Conservation (phyloP, 352 stramenopile genomes). For the Blastocystis sp. region DNA sequence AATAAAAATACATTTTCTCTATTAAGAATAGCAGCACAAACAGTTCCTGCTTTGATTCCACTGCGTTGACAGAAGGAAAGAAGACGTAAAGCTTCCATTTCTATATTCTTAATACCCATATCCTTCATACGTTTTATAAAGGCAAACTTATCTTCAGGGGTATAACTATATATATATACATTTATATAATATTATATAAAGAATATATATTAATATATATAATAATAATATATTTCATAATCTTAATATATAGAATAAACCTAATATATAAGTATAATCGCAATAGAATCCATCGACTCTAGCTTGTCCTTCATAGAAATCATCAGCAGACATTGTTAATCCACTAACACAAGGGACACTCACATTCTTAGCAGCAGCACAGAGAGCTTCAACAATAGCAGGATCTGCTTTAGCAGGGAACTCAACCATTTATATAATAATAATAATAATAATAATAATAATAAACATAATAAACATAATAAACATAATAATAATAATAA, state of each 20-base stretch:
- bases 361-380: background rate
- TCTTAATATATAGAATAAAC: no score
- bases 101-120: slow-evolving; percentile 1
- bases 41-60: background rate
- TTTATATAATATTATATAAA: no score
- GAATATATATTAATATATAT: no score
- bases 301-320: slow-evolving; percentile 30
- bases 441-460: background rate
- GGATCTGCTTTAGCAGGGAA: background rate
- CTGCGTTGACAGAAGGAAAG: slow-evolving; percentile 5
- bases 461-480: no score
- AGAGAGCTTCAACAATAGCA: background rate
- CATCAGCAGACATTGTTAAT: slow-evolving; percentile 14
- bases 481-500: background rate
- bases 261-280: background rate
- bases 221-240: no score
- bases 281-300: slow-evolving; percentile 30
- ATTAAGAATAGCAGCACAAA: slow-evolving; percentile 17
- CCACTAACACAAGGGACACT: background rate
- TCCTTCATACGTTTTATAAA: slow-evolving; percentile 2
- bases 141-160: slow-evolving; percentile 2
- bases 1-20: background rate
- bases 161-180: no score
- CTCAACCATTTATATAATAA: no score
- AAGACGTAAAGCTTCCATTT: slow-evolving; percentile 23